Evolutionary conservation across 768 basidiomycete species (phyloP), one percentile per base, ranked within the genome.

Genomic region (Psilocybe azurescens): DNA sequence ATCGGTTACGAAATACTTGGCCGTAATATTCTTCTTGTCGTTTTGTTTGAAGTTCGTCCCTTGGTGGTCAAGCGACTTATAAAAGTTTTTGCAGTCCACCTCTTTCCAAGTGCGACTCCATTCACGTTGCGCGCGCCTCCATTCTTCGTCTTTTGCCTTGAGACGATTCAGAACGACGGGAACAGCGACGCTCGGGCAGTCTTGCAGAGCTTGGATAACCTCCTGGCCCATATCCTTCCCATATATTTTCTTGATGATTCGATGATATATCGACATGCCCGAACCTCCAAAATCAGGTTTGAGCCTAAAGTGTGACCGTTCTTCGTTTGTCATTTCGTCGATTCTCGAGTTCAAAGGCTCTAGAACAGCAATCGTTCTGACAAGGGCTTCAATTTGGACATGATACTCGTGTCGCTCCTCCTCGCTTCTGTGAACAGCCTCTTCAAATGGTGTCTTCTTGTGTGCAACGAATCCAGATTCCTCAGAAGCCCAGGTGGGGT

Each of bases 381-480:
- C 78, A 67, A 99, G 87, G 16, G 90, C 94, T 72, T 97, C 95
- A 47, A 99, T 86, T 68, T 96, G 93, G 62, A 96, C 95, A 68
- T 97, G 95, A 73, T 94, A 99, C 75, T 99, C 97, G 76, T 98
- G 95, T 30, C 97, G 88, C 74, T 99, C 97, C 75, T 99, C 97
- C 75, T 99, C 97, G 69, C 94, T 91, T 77, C 94, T 94, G 79
- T 99, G 95, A 59, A 99, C 81, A 0, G 93, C 92, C 70, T 98
- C 97, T 75, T 99, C 97, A 73, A 91, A 98, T 5, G 87, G 84
- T 72, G 98, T 99, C 81, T 98, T 98, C 82, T 97, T 97, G 75
- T 98, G 94, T 5, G 96, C 84, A 65, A 94, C 86, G 68, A 97
- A 97, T 8, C 94, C 95, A 0, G 95, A 87, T 72, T 97, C 95